Evolutionary conservation across 257 asterid species (phyloP).

Genomic region (Solanum tacnaense): DNA sequence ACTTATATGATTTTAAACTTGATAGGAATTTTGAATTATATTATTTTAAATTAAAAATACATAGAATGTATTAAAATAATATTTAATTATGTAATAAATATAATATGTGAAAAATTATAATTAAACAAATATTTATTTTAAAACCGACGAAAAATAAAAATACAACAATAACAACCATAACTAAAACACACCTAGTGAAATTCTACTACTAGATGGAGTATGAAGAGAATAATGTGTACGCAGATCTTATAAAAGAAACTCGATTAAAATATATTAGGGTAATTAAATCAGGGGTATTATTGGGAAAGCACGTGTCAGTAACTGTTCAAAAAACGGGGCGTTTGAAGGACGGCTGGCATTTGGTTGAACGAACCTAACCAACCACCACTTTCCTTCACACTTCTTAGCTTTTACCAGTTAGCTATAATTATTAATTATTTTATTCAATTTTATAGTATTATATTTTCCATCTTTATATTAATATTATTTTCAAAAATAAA

Average conservation of each 20-base stretch:
- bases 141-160: no score
- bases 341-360: slow-evolving; percentile 33
- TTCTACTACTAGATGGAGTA: no score
- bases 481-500: background rate
- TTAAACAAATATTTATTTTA: background rate
- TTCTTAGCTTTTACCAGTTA: slow-evolving; percentile 18
- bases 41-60: no score
- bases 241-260: no score
- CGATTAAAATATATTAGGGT: no score
- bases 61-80: no score
- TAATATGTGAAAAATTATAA: background rate
- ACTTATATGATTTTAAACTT: background rate
- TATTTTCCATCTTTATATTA: background rate
- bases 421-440: background rate
- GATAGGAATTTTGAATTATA: no score
- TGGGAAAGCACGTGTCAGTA: background rate
- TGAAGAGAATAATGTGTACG: background rate
- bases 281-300: background rate
- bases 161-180: no score
- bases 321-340: slow-evolving; percentile 17
- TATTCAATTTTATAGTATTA: background rate
- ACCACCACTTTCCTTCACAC: slow-evolving; percentile 51
- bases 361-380: slow-evolving; percentile 77
- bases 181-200: background rate
- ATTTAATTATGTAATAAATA: no score